Conservation (phyloP, 2,329 filamentous ascomycete species). For the Ascochyta fabae region DNA sequence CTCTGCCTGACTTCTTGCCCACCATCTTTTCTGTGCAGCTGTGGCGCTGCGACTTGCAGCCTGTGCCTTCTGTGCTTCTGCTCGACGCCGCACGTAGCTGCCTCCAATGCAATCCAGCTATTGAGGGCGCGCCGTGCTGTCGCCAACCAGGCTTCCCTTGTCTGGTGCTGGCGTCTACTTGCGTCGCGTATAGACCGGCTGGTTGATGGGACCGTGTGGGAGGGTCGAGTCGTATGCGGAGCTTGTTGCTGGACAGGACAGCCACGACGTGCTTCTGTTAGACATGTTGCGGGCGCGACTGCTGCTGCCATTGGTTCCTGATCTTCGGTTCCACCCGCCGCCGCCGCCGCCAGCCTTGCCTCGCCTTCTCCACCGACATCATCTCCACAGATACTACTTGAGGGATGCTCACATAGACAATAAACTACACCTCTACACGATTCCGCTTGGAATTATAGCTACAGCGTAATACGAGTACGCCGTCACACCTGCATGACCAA, state of each 20-base stretch:
- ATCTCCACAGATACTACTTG: no score
- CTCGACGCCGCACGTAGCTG: no score
- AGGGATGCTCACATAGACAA: no score
- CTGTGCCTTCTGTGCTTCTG: no score
- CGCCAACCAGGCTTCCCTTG: neutral
- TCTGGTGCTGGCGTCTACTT: neutral
- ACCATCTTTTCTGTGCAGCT: constrained; percentile 57
- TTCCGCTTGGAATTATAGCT: no score
- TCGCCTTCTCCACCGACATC: neutral
- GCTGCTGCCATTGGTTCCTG: constrained; percentile 17
- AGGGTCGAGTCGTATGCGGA: neutral
- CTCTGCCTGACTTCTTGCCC: constrained; percentile 69
- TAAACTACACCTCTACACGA: no score
- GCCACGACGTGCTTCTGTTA: constrained; percentile 8
- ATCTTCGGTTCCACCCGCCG: constrained; percentile 2
- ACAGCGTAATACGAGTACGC: no score
- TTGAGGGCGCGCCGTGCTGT: neutral
- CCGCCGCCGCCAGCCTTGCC: constrained; percentile 3
- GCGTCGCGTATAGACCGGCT: neutral
- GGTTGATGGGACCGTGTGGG: neutral
- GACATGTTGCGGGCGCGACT: constrained; percentile 16
- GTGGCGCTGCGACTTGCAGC: neutral
- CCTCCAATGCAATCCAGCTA: no score
- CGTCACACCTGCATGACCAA: neutral
- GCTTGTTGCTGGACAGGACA: neutral